Conservation (phyloP, 1,139 yeast genomes). For the Debaryomycetaceae sp. region DNA sequence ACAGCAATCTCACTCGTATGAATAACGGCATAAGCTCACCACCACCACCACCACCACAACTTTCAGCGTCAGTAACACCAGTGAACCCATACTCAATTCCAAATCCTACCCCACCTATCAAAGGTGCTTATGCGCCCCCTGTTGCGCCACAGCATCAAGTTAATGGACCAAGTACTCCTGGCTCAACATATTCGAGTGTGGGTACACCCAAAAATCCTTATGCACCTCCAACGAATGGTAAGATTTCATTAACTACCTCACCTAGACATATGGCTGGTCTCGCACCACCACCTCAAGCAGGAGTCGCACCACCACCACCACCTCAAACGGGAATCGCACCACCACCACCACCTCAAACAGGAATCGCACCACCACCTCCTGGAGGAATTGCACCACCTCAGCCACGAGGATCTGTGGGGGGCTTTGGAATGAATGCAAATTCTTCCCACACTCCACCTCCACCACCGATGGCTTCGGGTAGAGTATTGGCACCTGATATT, state of each 20-base stretch:
- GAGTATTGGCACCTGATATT: background rate
- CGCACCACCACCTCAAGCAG: conserved; percentile 21
- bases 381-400: conserved; percentile 13
- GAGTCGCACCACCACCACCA: conserved; percentile 4
- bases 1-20: conserved; percentile 10
- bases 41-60: conserved; percentile 7
- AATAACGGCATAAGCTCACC: conserved; percentile 20
- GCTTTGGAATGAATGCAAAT: background rate
- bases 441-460: conserved; percentile 7
- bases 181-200: conserved; percentile 1
- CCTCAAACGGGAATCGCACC: conserved; percentile 3
- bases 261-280: conserved; percentile 10
- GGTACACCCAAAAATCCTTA: conserved; percentile 8
- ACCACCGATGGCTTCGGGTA: conserved; percentile 9
- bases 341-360: conserved; percentile 15
- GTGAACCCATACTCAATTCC: conserved; percentile 14
- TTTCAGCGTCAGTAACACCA: conserved; percentile 5
- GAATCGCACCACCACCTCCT: conserved; percentile 20
- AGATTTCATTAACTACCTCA: conserved; percentile 7
- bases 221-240: conserved; percentile 15
- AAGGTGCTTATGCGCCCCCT: conserved; percentile 43
- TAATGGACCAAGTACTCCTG: conserved; percentile 14
- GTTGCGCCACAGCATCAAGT: conserved; percentile 15
- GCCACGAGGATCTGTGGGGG: conserved; percentile 9
- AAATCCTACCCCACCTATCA: conserved; percentile 30